Conservation (phyloP, 441 rosid genomes). For the Erodium trifolium region DNA sequence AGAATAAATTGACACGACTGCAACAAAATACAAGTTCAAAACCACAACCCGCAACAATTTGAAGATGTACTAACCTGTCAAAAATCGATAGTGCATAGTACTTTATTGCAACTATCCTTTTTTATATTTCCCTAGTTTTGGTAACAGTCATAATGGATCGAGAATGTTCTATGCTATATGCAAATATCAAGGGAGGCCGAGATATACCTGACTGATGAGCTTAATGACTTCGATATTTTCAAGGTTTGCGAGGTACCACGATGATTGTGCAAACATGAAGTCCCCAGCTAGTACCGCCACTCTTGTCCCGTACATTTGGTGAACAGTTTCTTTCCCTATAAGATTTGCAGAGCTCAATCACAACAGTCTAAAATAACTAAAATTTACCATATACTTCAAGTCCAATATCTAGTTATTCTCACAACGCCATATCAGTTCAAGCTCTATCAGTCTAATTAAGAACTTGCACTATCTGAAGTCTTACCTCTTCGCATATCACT, state of each 20-base stretch:
- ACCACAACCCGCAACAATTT: too few species aligned
- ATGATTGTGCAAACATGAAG: conserved; percentile 94
- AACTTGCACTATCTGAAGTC: neutral
- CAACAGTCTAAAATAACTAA: neutral
- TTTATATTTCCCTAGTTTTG: too few species aligned
- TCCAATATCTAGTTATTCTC: too few species aligned
- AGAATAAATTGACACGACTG: too few species aligned
- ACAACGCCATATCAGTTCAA: too few species aligned
- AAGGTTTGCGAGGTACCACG: conserved; percentile 91
- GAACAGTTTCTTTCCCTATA: conserved; percentile 77
- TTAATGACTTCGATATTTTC: conserved; percentile 88
- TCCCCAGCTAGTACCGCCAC: conserved; percentile 89
- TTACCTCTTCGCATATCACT: conserved; percentile 89
- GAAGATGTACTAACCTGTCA: too few species aligned
- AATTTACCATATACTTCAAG: too few species aligned
- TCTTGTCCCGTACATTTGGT: conserved; percentile 76
- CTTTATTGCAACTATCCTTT: too few species aligned
- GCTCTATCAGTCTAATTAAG: too few species aligned
- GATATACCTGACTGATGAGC: conserved; percentile 80
- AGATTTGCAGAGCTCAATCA: conserved; percentile 5
- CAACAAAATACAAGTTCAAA: too few species aligned
- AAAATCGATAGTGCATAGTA: too few species aligned
- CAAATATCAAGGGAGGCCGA: neutral
- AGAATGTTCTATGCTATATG: neutral
- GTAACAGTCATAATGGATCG: neutral